Evolutionary conservation across 352 stramenopile species (phyloP), one percentile per base, ranked within the genome.

Genomic region (Globisporangium abappressorium): DNA sequence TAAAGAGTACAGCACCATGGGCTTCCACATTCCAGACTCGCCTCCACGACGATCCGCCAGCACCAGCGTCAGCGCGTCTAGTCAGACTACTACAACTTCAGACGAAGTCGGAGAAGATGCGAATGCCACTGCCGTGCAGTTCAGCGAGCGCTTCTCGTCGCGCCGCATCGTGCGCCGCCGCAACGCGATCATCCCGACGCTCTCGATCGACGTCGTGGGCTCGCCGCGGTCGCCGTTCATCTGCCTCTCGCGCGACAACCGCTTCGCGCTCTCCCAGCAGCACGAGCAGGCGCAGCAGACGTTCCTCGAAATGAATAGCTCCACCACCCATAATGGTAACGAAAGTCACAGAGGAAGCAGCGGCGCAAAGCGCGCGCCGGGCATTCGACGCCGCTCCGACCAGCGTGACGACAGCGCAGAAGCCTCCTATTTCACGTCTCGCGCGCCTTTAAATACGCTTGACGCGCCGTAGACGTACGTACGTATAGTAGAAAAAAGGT

Each of bases 11-110:
- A 64, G 24, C 38, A 43, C 24, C 33, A 92, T 92, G 84, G 84
- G 84, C 54, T 88, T 82, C 75, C 82, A 83, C 72, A 89, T 90
- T 68, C 84, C 80, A 30, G 74, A 90, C 62, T 89, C 81, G 7
- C 75, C 81, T 2, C 71, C 63, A 14, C 65, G 38, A 55, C 57
- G 30, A 22, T 0, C 30, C 28, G 43, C 14, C 3, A 38, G 15
- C 54, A 8, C 2, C 65, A 71, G 41, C 60, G 70, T 55, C 41
- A 71, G 30, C 73, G 73, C 38, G 26, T 51, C n/a, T 46, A 75
- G 66, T 70, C 71, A 68, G 20, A 60, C 68, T 8, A 43, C 28
- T 14, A 12, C 20, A 2, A 7, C 22, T 8, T 36, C 18, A 8
- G 36, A 38, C 14, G 9, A 18, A 60, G 26, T 8, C 5, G 33